Conservation (phyloP, 2,329 filamentous ascomycete species). For the Xylaria sp. region DNA sequence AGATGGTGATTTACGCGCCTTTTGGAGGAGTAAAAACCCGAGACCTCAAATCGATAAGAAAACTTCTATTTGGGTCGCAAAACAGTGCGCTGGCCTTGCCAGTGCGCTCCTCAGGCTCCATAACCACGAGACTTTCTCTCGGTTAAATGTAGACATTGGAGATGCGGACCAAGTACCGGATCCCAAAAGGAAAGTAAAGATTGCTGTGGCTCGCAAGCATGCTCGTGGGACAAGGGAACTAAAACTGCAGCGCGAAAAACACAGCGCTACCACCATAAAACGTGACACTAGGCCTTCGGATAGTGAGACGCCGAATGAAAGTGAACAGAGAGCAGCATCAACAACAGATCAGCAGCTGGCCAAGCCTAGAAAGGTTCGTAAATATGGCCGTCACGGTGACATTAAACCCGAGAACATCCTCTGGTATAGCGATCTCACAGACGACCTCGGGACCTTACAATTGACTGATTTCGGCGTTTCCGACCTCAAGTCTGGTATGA, state of each 20-base stretch:
- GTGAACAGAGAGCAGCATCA: neutral
- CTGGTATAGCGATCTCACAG: slow-evolving; percentile 9
- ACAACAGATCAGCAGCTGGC: neutral
- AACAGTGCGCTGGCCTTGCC: slow-evolving; percentile 19
- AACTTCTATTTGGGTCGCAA: slow-evolving; percentile 1
- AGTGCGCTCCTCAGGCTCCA: slow-evolving; percentile 24
- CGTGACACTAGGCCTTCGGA: neutral
- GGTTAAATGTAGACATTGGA: neutral
- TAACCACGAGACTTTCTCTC: slow-evolving; percentile 3
- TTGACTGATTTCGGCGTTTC: slow-evolving; percentile 22
- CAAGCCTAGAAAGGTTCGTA: neutral
- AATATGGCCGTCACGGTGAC: slow-evolving; percentile 27
- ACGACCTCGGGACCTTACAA: slow-evolving; percentile 10
- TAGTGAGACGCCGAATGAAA: neutral
- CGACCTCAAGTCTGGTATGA: slow-evolving; percentile 20
- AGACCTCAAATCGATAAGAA: neutral
- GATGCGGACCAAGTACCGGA: neutral
- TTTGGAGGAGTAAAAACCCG: slow-evolving; percentile 12
- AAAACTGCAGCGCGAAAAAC: neutral
- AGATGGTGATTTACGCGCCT: slow-evolving; percentile 11
- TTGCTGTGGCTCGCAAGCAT: neutral
- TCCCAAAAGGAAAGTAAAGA: neutral
- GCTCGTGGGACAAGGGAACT: neutral
- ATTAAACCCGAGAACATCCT: slow-evolving; percentile 31
- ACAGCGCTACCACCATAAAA: neutral